These are phyloP conservation scores for Xylariaceae sp. DNA, from an alignment of 2,329 filamentous ascomycete genomes.

Conservation along the genomic window DNA sequence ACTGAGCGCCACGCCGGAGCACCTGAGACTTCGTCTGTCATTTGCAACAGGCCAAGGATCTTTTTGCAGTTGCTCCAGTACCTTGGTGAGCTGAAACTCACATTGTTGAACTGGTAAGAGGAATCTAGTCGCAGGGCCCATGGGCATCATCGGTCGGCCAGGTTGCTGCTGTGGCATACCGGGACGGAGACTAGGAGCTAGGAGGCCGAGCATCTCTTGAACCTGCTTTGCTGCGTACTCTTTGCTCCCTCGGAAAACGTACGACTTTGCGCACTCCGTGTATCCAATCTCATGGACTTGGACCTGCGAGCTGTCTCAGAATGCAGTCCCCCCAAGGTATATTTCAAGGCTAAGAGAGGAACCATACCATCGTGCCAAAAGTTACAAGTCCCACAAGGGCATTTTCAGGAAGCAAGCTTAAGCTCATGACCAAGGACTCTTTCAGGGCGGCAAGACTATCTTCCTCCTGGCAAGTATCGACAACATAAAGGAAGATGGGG, in stretches of 20 bases:
- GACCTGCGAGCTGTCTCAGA: slow-evolving; percentile 57
- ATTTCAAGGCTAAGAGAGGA: not conserved
- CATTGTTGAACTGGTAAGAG: slow-evolving; percentile 92
- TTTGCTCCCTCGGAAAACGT: slow-evolving; percentile 97
- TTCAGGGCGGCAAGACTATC: slow-evolving; percentile 83
- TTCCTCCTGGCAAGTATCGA: slow-evolving; percentile 88
- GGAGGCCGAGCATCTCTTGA: slow-evolving; percentile 96
- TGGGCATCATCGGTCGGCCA: slow-evolving; percentile 74
- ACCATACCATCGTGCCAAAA: slow-evolving; percentile 85
- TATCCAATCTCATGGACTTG: slow-evolving; percentile 99
- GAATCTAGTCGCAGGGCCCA: slow-evolving; percentile 86
- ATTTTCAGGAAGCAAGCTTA: slow-evolving; percentile 81
- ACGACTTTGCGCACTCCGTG: slow-evolving; percentile 96
- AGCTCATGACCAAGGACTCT: slow-evolving; percentile 84
- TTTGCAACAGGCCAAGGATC: slow-evolving; percentile 97
- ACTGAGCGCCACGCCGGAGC: slow-evolving; percentile 94
- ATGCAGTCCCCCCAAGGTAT: slow-evolving; percentile 14
- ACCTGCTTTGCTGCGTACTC: slow-evolving; percentile 98
- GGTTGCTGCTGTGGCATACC: slow-evolving; percentile 75
- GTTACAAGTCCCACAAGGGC: slow-evolving; percentile 84
- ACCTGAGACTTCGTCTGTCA: slow-evolving; percentile 87
- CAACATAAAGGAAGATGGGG: slow-evolving; percentile 85
- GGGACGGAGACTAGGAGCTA: slow-evolving; percentile 74
- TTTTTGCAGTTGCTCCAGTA: slow-evolving; percentile 91
- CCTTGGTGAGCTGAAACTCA: slow-evolving; percentile 96